Base-by-base conservation (phyloP, 352 stramenopile species). In the Pythium apleroticum region DNA sequence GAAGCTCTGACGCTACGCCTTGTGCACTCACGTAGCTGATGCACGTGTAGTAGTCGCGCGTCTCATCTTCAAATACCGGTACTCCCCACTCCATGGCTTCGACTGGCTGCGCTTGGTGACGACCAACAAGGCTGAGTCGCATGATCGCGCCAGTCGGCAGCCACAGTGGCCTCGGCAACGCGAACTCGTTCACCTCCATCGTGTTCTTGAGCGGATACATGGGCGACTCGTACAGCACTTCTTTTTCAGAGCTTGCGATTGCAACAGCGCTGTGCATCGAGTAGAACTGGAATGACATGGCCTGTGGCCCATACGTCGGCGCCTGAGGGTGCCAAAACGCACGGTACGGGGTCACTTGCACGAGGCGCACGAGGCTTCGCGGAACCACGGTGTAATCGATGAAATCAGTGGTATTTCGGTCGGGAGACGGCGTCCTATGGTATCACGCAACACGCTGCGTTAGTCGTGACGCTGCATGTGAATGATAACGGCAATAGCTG, bases 301-400 rank as follows among this genome's bases (percentile, higher is more conserved):
- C 57, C 55, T 76, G 72, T 0, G 84, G 84, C 0, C 73, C 82
- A 58, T 90, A 93, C 45, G 80, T 90, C 0, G 84, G 82, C n/a
- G 72, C 87, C 24, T 74, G 73, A 10, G 84, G 84, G 27, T 91
- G 86, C 81, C 81, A 90, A 52, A 86, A 90, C 14, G 88, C 84
- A 22, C 82, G 73, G 67, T 91, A 91, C 19, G 84, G 84, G 41
- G 89, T 66, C 17, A 91, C 33, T 50, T 89, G 68, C 25, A 91
- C 69, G 4, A 58, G 70, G 17, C 70, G 55, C 7, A 93, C 64
- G 49, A 90, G 45, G 45, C 70, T 83, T 49, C 75, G 68, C 11
- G 77, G 61, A 37, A 63, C 57, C 68, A 88, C 61, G 14, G 63
- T 66, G 64, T 91, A 90, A 60, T 89, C 78, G 57, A 93, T 78